Conservation (phyloP, 345 rosid genomes). For the Draba incana region DNA sequence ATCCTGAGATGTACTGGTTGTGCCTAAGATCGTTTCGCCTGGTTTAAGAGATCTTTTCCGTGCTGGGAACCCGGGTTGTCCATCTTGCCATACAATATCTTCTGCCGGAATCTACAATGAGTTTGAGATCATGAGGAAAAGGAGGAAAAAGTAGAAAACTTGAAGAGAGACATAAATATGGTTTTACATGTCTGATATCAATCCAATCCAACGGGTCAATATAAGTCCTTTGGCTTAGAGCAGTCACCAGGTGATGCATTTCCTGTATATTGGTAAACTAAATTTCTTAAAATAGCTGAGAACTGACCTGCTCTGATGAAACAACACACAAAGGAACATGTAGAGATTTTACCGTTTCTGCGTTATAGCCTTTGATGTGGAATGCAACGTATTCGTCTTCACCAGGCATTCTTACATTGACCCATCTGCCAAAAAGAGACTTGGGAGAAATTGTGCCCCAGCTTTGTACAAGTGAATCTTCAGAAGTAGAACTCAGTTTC, state of each 20-base stretch:
- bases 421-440: slow-evolving; percentile 22
- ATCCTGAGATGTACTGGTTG: slow-evolving; percentile 17
- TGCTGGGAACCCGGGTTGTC: slow-evolving; percentile 46
- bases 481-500: not conserved
- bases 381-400: not conserved
- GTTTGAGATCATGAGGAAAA: slow-evolving; percentile 19
- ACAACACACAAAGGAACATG: slow-evolving; percentile 26
- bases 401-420: slow-evolving; percentile 11
- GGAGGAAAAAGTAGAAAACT: not conserved
- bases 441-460: slow-evolving; percentile 36
- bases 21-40: slow-evolving; percentile 31
- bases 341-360: slow-evolving; percentile 27
- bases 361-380: slow-evolving; percentile 21
- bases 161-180: slow-evolving; percentile 12
- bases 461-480: slow-evolving; percentile 3
- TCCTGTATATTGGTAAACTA: slow-evolving; percentile 28
- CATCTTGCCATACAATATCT: slow-evolving; percentile 63
- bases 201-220: slow-evolving; percentile 35
- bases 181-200: slow-evolving; percentile 39
- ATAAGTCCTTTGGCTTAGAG: not conserved
- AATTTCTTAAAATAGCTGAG: slow-evolving; percentile 26
- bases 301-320: slow-evolving; percentile 13
- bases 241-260: slow-evolving; percentile 16
- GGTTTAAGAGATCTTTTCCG: slow-evolving; percentile 12
- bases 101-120: slow-evolving; percentile 60